Conservation (phyloP, 2,329 filamentous ascomycete species). For the Aspergillus hiratsukae region DNA sequence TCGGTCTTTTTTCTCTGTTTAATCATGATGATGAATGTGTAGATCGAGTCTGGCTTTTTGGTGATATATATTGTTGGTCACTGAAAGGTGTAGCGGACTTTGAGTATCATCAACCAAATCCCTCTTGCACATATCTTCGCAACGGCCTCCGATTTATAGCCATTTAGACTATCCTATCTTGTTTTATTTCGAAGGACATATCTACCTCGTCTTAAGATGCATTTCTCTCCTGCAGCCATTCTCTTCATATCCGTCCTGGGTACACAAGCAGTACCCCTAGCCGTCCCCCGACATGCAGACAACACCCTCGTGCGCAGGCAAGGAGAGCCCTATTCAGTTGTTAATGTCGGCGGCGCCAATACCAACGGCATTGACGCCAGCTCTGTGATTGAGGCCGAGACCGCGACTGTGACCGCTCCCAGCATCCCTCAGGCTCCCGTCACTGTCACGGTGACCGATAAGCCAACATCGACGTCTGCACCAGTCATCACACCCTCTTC, state of each 20-base stretch:
- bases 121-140: background rate
- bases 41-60: background rate
- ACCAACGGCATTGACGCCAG: conserved; percentile 10
- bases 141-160: background rate
- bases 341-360: conserved; percentile 28
- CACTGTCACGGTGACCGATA: conserved; percentile 20
- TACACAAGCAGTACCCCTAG: conserved; percentile 26
- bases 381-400: conserved; percentile 14
- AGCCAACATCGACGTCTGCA: conserved; percentile 15
- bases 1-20: background rate
- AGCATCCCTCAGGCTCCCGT: conserved; percentile 15
- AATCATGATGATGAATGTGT: background rate
- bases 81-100: background rate
- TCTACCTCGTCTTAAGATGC: conserved; percentile 20
- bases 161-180: background rate
- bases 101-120: background rate
- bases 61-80: background rate
- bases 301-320: conserved; percentile 22
- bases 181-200: conserved; percentile 2
- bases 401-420: conserved; percentile 15
- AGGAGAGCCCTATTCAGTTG: conserved; percentile 24
- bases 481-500: conserved; percentile 19
- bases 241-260: conserved; percentile 26
- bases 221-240: conserved; percentile 21
- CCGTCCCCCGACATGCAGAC: conserved; percentile 12